Base-by-base conservation (phyloP, 2,329 filamentous ascomycete genomes). In the Chalaropsis ovoidea region DNA sequence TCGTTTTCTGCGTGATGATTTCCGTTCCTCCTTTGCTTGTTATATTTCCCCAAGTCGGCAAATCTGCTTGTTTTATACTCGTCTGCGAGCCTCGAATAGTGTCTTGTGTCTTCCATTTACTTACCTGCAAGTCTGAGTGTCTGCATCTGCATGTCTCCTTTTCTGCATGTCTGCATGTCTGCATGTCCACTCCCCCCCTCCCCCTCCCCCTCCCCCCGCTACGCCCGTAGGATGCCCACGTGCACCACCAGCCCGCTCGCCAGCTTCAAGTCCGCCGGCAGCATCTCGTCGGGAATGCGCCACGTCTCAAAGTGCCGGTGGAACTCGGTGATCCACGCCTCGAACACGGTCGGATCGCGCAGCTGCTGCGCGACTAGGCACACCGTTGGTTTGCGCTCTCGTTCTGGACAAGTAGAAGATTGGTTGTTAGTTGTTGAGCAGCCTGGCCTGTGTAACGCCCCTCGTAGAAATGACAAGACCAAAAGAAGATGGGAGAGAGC, bases 281-380 rank as follows among this genome's bases (percentile, higher is more conserved):
- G 72, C 43, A 82, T 74, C 43, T 78, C 76, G 71, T 90, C 86
- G 0, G 85, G 84, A 5, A 96, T 75, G 66, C 89, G 81, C 90
- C 91, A 97, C 7, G 87, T 84, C 11, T 79, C 78, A 71, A 97
- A 97, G 8, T 74, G 73, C 41, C 73, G 73, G 67, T 82, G 75
- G 69, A 96, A 92, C 63, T 82, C 82, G 68, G 78, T 78, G 61
- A 96, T 76, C 90, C 92, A 97, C 15, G 80, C 77, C 70, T 93
- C 86, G 70, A 97, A 94, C 5, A 97, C 89, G 42, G 92, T 87
- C 1, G 89, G 83, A 35, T 90, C 86, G 39, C 94, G 84, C 61
- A 96, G 82, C 75, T 97, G 93, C 77, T 97, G 93, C 27, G 89
- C 93, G 62, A 97, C 81, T 5, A 97, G 76, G 72, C 89, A 92